Percentiles rank a stretch among this genome's conserved stretches.
These are phyloP conservation scores for Vairimorpha necatrix DNA, from an alignment of 371 early-diverging fungal species.

Conservation along the genomic window DNA sequence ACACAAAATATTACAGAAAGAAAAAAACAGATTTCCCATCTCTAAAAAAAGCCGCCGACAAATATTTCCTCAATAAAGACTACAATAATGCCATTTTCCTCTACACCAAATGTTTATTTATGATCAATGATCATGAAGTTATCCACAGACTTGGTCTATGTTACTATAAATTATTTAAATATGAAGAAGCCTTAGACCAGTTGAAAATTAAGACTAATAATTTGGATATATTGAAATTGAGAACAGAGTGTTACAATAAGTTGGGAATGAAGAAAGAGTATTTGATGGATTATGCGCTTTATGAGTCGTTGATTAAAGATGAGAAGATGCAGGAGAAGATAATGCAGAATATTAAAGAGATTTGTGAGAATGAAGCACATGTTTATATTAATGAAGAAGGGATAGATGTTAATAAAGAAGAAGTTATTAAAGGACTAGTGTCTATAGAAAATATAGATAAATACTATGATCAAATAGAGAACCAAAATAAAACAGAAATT, in stretches of 20 bases:
- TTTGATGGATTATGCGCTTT: slow-evolving; percentile 11
- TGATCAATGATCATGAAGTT: not conserved
- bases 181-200: not conserved
- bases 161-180: not conserved
- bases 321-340: slow-evolving; percentile 9
- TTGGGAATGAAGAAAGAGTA: slow-evolving; percentile 10
- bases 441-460: slow-evolving; percentile 8
- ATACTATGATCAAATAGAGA: not conserved
- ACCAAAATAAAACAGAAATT: not conserved
- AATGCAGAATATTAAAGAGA: not conserved
- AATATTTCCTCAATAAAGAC: not conserved
- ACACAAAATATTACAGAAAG: not conserved
- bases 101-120: not conserved
- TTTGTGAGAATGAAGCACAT: not conserved
- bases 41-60: not conserved
- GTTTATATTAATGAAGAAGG: not conserved
- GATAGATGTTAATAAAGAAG: slow-evolving; percentile 1
- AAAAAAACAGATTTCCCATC: not conserved
- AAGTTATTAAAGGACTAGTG: slow-evolving; percentile 3
- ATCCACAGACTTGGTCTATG: not conserved
- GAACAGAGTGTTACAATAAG: slow-evolving; percentile 23
- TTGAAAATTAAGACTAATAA: not conserved
- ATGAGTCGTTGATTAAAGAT: slow-evolving; percentile 12
- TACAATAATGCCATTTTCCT: not conserved
- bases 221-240: slow-evolving; percentile 9